These are phyloP conservation scores for Aphanomyces cochlioides DNA, from an alignment of 352 stramenopile genomes.

Conservation along the genomic window DNA sequence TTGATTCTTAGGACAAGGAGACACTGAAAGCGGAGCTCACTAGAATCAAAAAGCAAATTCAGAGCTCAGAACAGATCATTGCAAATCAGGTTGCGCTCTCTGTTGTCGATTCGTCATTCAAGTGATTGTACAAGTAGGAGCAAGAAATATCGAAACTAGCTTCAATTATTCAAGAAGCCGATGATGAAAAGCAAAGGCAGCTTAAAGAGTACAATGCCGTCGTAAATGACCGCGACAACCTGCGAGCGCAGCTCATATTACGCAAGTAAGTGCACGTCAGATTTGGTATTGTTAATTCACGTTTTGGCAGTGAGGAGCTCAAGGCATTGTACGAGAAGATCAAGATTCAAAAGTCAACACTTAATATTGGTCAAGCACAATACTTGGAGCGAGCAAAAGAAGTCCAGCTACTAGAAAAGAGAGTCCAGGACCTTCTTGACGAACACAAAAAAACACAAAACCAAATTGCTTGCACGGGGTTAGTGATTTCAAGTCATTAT, in stretches of 20 bases:
- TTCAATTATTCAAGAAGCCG: conserved; percentile 89
- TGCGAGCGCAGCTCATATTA: conserved; percentile 84
- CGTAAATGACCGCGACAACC: conserved; percentile 80
- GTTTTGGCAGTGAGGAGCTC: conserved; percentile 63
- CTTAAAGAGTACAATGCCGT: conserved; percentile 81
- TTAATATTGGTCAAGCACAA: conserved; percentile 71
- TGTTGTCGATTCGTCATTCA: too few relatives aligned
- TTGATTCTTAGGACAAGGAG: conserved; percentile 59
- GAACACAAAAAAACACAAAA: conserved; percentile 64
- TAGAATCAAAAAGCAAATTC: conserved; percentile 89
- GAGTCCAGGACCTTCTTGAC: conserved; percentile 53
- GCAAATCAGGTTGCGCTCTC: conserved; percentile 55
- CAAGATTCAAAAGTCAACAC: conserved; percentile 85
- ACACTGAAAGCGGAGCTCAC: conserved; percentile 86
- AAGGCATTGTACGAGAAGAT: conserved; percentile 88
- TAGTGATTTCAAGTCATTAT: neutral
- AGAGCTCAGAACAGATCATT: conserved; percentile 85
- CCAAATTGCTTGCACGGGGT: conserved; percentile 54
- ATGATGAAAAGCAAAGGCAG: conserved; percentile 85
- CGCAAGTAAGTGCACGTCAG: conserved; percentile 37
- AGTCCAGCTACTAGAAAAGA: conserved; percentile 46
- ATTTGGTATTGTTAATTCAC: neutral
- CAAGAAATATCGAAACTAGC: conserved; percentile 69
- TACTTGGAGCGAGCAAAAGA: conserved; percentile 70
- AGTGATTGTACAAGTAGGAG: conserved; percentile 32